Base-by-base conservation (phyloP, 306 rosid species). In the Rosa chinensis region DNA sequence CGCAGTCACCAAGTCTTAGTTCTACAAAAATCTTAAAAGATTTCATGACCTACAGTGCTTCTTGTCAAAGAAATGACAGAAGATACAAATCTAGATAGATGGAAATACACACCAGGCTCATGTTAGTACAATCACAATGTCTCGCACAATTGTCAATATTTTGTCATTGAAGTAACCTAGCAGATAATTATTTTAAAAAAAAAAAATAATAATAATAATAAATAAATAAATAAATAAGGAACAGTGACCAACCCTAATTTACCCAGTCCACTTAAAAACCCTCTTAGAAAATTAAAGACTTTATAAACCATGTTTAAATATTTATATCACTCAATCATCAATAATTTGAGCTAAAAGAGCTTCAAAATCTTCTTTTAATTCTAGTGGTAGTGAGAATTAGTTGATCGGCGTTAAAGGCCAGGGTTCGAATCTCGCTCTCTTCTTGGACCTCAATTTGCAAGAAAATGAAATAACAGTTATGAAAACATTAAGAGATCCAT, bases 41-140 rank as follows among this genome's bases (percentile, higher is more conserved):
- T 75, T 40, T 21, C 78, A 43, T 58, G 71, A 66, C 47, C 56
- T 28, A 58, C 56, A 43, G 78, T 59, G 67, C 49, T 23, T 13
- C 56, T 75, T 75, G 56, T 21, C 70, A 43, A 59, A 59, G 70
- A 75, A 42, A 75, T 43, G 70, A 75, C 78, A 75, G 70, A 2
- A 35, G 21, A 63, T 63, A 32, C 23, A 32, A 37, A 66, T 66
- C 13, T 58, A 42, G 70, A 43, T 59, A 11, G 78, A 68, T 20
- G 17, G 32, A 75, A 75, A 75, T 23, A 59, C 43, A 23, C 78
- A 74, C 55, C 70, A 58, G 17, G 42, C 55, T 42, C 56, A 75
- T 43, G 68, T 40, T 74, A 74, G 43, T 13, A 43, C 56, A 59
- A 75, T 43, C n/a, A 43, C 62, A 63, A 63, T 66, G 71, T 66